Evolutionary conservation across 345 rosid genomes (phyloP).

Genomic region (Arabidopsis suecica): DNA sequence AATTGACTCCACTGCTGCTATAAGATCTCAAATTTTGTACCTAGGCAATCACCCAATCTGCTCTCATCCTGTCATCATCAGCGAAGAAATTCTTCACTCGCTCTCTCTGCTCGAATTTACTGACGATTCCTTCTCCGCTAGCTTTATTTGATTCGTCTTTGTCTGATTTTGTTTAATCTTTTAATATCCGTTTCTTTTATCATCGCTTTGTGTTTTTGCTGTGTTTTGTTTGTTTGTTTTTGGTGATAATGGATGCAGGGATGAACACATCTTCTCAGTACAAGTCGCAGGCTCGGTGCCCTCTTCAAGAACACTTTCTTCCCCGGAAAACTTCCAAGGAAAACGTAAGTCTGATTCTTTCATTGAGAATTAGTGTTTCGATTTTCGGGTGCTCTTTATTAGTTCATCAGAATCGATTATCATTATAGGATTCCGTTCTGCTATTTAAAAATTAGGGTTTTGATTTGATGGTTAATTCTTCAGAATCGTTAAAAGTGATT

Average conservation of each 20-base stretch:
- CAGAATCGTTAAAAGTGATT: no score
- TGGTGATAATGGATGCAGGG: slow-evolving; percentile 41
- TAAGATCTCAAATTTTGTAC: slow-evolving; percentile 19
- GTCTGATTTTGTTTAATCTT: slow-evolving; percentile 9
- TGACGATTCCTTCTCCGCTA: neutral
- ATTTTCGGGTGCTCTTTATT: neutral
- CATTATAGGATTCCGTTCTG: neutral
- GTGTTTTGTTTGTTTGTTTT: slow-evolving; percentile 8
- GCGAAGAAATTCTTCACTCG: slow-evolving; percentile 23
- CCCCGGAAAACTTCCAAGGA: slow-evolving; percentile 53
- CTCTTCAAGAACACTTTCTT: slow-evolving; percentile 55
- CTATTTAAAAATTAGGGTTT: neutral
- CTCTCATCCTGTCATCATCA: slow-evolving; percentile 14
- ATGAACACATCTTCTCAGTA: slow-evolving; percentile 8
- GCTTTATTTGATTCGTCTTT: slow-evolving; percentile 16
- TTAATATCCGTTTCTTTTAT: slow-evolving; percentile 12
- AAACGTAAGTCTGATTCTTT: slow-evolving; percentile 41
- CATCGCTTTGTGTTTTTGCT: neutral
- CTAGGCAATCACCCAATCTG: slow-evolving; percentile 7
- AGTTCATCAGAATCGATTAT: neutral
- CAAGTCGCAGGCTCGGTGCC: slow-evolving; percentile 29
- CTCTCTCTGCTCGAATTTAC: slow-evolving; percentile 28
- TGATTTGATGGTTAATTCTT: neutral
- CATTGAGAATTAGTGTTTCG: slow-evolving; percentile 12
- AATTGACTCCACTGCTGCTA: neutral